Base-by-base conservation (phyloP, 306 rosid species). In the Arachis stenosperma region DNA sequence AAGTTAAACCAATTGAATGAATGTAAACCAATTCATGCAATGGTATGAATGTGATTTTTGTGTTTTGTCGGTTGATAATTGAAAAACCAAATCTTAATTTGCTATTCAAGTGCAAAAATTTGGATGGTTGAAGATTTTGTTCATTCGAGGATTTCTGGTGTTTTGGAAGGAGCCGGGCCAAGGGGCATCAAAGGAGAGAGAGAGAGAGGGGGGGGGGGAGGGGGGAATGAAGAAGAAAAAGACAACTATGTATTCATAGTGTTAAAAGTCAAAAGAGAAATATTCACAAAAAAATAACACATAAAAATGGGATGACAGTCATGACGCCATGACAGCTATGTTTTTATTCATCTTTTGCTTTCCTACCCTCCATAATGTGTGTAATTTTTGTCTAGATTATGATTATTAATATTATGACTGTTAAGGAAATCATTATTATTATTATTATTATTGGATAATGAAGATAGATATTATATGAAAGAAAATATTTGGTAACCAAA, bases 201-300 rank as follows among this genome's bases (percentile, higher is more conserved):
- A 81, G 37, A 33, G 37, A 33, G 57, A 4, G 4, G 0, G 14
- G 17, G 57, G 81, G 88, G 65, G 57, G 15, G 4, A 2, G 14
- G 55, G 57, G 79, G 88, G 65, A 57, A 80, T 56, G 80, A 82
- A 81, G 85, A 80, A 82, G 83, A 85, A 81, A 60, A 68, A 65
- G 74, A 78, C 62, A 66, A 69, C 50, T 65, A 61, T 47, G 74
- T 71, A 77, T 70, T 58, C 67, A 76, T 33, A 56, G 7, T 58
- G 57, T 67, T 63, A 71, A 74, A 65, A 61, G 76, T 67, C 59
- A 71, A 74, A 65, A 61, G 76, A 74, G 84, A 80, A 76, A 83
- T 81, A 87, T 53, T 86, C 89, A 78, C 57, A 83, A 79, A 75
- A 75, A 44, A 58, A 68, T 66, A 69, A 86, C 85, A 79, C 82